A percentile compares a stretch with the other conserved stretches of the same genome.
These are phyloP conservation scores for Pharus latifolius DNA, from an alignment of 176 grass and related monocot genomes.

Conservation along the genomic window DNA sequence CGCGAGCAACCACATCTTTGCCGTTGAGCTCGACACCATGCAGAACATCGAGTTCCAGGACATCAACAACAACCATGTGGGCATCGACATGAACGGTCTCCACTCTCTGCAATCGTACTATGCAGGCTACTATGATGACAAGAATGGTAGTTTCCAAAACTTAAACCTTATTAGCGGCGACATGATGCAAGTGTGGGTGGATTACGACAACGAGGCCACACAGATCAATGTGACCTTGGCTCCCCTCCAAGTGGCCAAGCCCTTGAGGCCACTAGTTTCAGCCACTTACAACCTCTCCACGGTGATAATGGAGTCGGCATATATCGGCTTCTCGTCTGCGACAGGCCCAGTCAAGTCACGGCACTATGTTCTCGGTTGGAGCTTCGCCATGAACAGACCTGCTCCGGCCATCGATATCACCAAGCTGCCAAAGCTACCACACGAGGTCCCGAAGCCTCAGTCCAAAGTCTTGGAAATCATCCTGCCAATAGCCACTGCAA, in stretches of 20 bases:
- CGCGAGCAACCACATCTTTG: not conserved
- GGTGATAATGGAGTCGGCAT: not conserved
- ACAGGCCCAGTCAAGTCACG: not conserved
- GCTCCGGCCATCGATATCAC: not conserved
- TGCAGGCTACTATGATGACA: not conserved
- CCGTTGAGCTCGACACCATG: constrained; percentile 15
- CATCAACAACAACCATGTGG: constrained; percentile 17
- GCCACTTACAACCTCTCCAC: not conserved
- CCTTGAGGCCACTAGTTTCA: not conserved
- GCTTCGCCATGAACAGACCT: not conserved
- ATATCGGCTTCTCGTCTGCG: constrained; percentile 10
- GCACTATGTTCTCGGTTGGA: constrained; percentile 15
- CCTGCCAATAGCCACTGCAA: not conserved
- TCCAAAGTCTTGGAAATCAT: not conserved
- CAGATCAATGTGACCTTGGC: constrained; percentile 14
- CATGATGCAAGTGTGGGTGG: constrained; percentile 13
- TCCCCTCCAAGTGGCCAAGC: not conserved
- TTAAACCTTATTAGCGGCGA: not conserved
- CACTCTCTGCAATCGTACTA: not conserved
- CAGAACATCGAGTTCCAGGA: not conserved
- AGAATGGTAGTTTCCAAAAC: not conserved
- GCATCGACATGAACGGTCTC: constrained; percentile 6
- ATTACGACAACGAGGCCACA: not conserved
- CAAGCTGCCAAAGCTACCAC: not conserved
- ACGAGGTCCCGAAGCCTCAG: not conserved